Evolutionary conservation across 2,329 filamentous ascomycete genomes (phyloP).

Genomic region (Cucurbitaria berberidis): DNA sequence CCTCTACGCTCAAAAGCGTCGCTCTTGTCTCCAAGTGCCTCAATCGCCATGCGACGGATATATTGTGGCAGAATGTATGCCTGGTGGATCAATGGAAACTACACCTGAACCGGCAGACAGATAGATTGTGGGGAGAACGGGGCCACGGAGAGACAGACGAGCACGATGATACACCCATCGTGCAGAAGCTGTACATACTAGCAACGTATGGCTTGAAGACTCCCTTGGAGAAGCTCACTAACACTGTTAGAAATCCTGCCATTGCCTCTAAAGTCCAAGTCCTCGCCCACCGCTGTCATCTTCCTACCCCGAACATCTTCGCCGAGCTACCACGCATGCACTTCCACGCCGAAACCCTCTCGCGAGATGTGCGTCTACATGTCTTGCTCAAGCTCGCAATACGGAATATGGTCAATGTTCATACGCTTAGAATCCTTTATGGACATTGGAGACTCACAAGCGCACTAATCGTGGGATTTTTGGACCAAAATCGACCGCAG

Average conservation of each 20-base stretch:
- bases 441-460: slow-evolving; percentile 52
- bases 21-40: slow-evolving; percentile 46
- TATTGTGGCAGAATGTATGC: slow-evolving; percentile 51
- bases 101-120: slow-evolving; percentile 20
- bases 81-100: slow-evolving; percentile 49
- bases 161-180: slow-evolving; percentile 52
- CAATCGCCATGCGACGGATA: slow-evolving; percentile 45
- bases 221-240: slow-evolving; percentile 3
- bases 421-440: slow-evolving; percentile 53
- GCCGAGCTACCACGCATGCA: slow-evolving; percentile 49
- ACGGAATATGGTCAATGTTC: slow-evolving; percentile 51
- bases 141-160: slow-evolving; percentile 30
- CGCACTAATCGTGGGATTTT: slow-evolving; percentile 49
- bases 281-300: slow-evolving; percentile 55
- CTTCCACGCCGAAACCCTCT: slow-evolving; percentile 50
- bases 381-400: slow-evolving; percentile 48
- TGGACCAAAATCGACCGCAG: slow-evolving; percentile 40
- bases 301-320: slow-evolving; percentile 54
- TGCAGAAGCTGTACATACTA: slow-evolving; percentile 52
- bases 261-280: slow-evolving; percentile 53
- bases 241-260: slow-evolving; percentile 43
- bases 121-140: slow-evolving; percentile 20
- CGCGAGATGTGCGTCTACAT: slow-evolving; percentile 50
- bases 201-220: slow-evolving; percentile 39
- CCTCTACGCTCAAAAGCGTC: slow-evolving; percentile 36